Evolutionary conservation across 1,284 basidiomycete species (phyloP).

Genomic region (Vanrija pseudolonga): DNA sequence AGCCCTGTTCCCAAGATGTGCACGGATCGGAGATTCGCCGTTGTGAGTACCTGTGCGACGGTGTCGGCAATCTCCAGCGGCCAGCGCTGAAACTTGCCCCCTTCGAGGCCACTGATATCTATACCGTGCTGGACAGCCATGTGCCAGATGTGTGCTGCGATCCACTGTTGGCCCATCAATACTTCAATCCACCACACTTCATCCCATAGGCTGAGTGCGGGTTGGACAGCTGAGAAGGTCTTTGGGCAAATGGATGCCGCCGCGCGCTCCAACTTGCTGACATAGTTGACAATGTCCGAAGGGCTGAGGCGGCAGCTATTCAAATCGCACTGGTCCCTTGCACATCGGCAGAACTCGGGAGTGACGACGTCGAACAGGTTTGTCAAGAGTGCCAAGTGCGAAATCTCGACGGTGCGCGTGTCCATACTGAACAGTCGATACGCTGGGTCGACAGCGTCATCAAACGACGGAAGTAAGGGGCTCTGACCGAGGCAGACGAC

Average conservation of each 20-base stretch:
- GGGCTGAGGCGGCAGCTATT: background rate
- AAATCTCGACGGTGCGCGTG: background rate
- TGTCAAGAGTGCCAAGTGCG: background rate
- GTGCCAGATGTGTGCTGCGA: constrained; percentile 3
- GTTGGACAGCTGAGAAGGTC: background rate
- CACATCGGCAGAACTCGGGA: constrained; percentile 1
- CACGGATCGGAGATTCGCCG: background rate
- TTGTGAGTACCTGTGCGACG: background rate
- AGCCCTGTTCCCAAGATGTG: background rate
- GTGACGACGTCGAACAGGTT: constrained; percentile 5
- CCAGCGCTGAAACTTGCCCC: background rate
- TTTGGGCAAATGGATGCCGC: background rate
- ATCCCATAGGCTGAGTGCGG: background rate
- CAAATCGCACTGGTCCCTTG: constrained; percentile 1
- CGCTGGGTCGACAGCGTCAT: background rate
- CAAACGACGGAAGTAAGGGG: background rate
- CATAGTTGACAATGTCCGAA: too few species aligned
- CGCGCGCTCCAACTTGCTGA: background rate
- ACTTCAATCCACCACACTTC: constrained; percentile 5
- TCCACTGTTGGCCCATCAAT: background rate
- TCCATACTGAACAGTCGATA: background rate
- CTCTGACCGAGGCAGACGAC: constrained; percentile 1
- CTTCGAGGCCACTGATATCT: background rate
- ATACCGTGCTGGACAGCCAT: constrained; percentile 3
- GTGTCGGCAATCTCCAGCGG: constrained; percentile 1